A percentile compares a stretch with the other conserved stretches of the same genome.
Evolutionary conservation across 2,329 filamentous ascomycete genomes (phyloP).

Genomic region (Pseudopyrenochaeta lycopersici): DNA sequence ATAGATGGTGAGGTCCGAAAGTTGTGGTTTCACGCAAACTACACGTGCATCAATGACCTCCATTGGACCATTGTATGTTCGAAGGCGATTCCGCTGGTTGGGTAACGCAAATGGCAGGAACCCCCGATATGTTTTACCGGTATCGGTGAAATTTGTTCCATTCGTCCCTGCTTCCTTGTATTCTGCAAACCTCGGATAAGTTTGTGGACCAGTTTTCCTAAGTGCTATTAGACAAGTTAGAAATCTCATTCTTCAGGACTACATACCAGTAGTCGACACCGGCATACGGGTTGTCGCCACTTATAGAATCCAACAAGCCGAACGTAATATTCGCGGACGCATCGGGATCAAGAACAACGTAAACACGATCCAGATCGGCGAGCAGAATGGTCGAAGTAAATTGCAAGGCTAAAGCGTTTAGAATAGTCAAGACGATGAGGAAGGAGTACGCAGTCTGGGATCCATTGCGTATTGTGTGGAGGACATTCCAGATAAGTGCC

Average conservation of each 20-base stretch:
- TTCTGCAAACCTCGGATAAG: slow-evolving; percentile 5
- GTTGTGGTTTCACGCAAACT: slow-evolving; percentile 2
- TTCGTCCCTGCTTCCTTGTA: slow-evolving; percentile 2
- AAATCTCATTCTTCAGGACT: too few relatives aligned
- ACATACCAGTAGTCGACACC: background rate
- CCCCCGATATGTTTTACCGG: slow-evolving; percentile 4
- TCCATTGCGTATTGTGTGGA: slow-evolving; percentile 1
- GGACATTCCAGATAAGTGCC: background rate
- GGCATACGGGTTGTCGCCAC: background rate
- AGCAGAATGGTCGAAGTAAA: slow-evolving; percentile 11
- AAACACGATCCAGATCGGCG: background rate
- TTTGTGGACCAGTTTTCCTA: background rate
- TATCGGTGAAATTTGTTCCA: background rate
- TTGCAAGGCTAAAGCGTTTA: slow-evolving; percentile 4
- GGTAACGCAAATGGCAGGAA: background rate
- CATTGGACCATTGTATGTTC: background rate
- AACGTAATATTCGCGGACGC: background rate
- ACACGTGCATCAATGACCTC: slow-evolving; percentile 3
- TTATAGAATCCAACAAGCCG: too few relatives aligned
- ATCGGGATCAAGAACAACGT: background rate
- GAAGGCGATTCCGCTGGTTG: background rate
- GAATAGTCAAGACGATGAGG: slow-evolving; percentile 1
- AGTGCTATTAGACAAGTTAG: background rate
- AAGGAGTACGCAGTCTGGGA: slow-evolving; percentile 1
- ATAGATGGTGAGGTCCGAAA: background rate